Base-by-base conservation (phyloP, 1,139 yeast species). In the Hemisphaericaspora xylofermentans region DNA sequence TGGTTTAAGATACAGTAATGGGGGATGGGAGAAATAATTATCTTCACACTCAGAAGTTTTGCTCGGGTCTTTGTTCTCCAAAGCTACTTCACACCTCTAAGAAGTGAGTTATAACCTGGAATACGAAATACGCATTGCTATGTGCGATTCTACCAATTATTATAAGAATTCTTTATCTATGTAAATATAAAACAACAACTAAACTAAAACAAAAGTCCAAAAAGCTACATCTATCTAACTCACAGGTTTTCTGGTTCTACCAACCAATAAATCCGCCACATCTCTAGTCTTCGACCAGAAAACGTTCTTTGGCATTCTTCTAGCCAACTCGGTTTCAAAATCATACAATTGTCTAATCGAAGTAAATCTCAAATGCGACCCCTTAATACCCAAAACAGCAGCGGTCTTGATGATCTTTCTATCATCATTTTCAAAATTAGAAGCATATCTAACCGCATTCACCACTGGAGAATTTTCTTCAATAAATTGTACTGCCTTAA, bases 241-340 rank as follows among this genome's bases (percentile, higher is more conserved):
- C 4, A 27, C 30, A 5, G 41, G 33, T 22, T 54, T 39, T 41
- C 58, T 51, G 19, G 68, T 75, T 68, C 96, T 78, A 39, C 96
- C 96, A 35, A 85, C 95, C 61, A 91, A 74, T 61, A 82, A 83
- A 66, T 89, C 96, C 44, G 95, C 88, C 57, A 86, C 78, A 40
- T 81, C 83, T 58, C 95, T 77, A 43, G 84, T 68, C 35, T 71
- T 72, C 41, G 74, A 71, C 98, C 98, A 93, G 64, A 86, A 88
- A 36, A 89, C 84, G 48, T 74, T 72, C 72, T 87, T 89, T 50
- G 98, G 96, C 80, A 93, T 84, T 71, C 98, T 84, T 61, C 71
- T 80, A 21, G 68, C 72, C 39, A 85, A 64, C 52, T 86, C 88
- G 15, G 98, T 88, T 63, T 93, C 98, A 56, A 72, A 82, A 59